Evolutionary conservation across 495 filamentous ascomycete genomes (phyloP), one percentile per base, ranked within the genome.

Genomic region (Mytilinidion resinicola): DNA sequence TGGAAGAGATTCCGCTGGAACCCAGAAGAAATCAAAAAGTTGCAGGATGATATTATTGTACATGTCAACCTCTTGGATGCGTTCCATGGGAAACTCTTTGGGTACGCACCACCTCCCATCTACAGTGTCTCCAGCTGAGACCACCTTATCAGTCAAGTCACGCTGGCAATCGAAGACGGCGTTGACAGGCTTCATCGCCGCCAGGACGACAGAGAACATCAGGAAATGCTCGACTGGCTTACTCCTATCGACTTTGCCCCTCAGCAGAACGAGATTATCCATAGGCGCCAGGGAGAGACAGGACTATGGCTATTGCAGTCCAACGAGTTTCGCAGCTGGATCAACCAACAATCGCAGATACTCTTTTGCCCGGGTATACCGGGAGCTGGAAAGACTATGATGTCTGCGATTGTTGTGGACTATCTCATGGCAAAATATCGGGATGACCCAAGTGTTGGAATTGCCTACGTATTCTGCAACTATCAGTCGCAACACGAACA

Each of bases 381-480:
- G 51, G 59, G 61, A 42, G 56, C 64, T 11, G 65, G 65, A 7
- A 30, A 67, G 49, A 66, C 65, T 11, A 49, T 67, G 1, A 53
- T 62, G 12, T 50, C 65, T 14, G 51, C 69, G 17, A 66, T 70
- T 36, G 56, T 62, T 15, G 59, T 73, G 11, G 47, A 73, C 15
- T 36, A 70, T 38, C 62, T 74, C 10, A 3, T 17, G 7, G 34
- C 51, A 43, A 39, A 30, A 43, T 43, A 61, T 34, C 1, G 52
- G 9, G 41, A 60, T 33, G 12, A 55, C 19, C 11, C 44, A 1
- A 58, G 52, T 15, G 48, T 72, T 53, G 66, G 66, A 9, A 53
- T 79, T 44, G 71, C 73, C 9, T 76, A 69, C 48, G 17, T 77
- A 42, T 79, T 70, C 56, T 77, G 69, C 61, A 70, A 71, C 39